phyloP scores from a whole-genome alignment of 768 basidiomycete genomes.

The Phylloporus sp. region DNA sequence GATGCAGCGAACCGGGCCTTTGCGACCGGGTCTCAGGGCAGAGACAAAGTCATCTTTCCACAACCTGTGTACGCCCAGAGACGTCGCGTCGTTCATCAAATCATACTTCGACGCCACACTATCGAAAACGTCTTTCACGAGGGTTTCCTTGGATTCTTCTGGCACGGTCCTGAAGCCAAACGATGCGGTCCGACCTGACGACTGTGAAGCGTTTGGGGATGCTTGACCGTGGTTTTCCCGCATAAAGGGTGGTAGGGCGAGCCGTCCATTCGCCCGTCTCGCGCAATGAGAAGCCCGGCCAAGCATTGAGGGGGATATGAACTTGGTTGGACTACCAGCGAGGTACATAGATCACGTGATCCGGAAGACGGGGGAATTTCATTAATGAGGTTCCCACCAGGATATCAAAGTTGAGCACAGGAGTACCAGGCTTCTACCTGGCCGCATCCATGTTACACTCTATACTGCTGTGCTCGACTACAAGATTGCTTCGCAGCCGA shows the following conservation, averaged over 20 bases:
- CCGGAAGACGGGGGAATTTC: background rate
- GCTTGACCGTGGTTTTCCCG: slow-evolving; percentile 24
- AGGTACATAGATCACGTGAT: background rate
- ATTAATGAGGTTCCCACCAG: background rate
- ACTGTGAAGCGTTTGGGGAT: slow-evolving; percentile 4
- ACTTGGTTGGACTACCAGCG: background rate
- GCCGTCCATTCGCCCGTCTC: slow-evolving; percentile 11
- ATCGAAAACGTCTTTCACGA: slow-evolving; percentile 92
- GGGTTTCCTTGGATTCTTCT: slow-evolving; percentile 79
- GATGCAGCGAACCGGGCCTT: slow-evolving; percentile 74
- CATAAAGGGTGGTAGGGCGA: slow-evolving; percentile 6
- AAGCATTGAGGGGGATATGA: slow-evolving; percentile 10
- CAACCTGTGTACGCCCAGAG: slow-evolving; percentile 89
- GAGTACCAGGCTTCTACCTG: background rate
- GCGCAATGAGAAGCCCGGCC: slow-evolving; percentile 12
- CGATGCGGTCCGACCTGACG: slow-evolving; percentile 57
- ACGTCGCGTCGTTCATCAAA: slow-evolving; percentile 99
- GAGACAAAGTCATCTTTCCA: slow-evolving; percentile 95
- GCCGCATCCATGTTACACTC: background rate
- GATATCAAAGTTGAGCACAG: background rate
- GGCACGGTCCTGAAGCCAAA: slow-evolving; percentile 93
- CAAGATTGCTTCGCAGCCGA: background rate
- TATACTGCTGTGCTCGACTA: background rate
- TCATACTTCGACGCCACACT: slow-evolving; percentile 96
- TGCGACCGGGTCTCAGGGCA: slow-evolving; percentile 68